phyloP scores from a whole-genome alignment of 208 protist species.

The Wallacemonas sp. region DNA sequence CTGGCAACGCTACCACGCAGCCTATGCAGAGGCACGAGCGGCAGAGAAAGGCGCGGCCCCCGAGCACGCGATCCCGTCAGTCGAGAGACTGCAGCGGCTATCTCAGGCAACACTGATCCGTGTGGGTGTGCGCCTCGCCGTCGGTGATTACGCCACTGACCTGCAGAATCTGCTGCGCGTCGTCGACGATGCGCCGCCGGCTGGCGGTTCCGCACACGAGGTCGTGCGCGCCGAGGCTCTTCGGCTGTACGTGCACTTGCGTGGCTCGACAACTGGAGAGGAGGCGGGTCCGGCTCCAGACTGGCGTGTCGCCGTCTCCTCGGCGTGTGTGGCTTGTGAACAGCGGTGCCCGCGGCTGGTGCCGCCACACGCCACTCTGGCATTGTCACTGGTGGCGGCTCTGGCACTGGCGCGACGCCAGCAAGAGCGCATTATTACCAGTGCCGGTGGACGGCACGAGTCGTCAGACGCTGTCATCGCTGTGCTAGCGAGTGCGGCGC shows the following conservation, averaged over 20 bases:
- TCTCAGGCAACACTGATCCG: neutral
- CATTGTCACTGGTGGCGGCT: neutral
- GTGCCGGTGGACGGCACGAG: too few relatives aligned
- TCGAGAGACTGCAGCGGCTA: neutral
- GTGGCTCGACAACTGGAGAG: too few relatives aligned
- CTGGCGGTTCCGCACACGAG: neutral
- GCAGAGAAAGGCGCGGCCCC: too few relatives aligned
- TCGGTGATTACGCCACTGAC: neutral
- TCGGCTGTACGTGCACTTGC: neutral
- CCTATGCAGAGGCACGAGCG: too few relatives aligned
- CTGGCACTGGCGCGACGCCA: neutral
- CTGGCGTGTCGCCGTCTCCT: neutral
- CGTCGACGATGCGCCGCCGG: neutral
- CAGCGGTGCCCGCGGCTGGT: neutral
- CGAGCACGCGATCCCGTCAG: too few relatives aligned
- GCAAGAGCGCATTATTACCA: too few relatives aligned
- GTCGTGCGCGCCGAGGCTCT: neutral
- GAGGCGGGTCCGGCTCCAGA: too few relatives aligned
- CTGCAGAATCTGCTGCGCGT: neutral
- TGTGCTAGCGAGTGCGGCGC: conserved; percentile 18
- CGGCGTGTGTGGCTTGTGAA: neutral
- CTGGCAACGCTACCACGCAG: too few relatives aligned
- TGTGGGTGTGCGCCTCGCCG: conserved; percentile 3
- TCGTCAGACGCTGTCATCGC: neutral
- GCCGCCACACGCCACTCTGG: neutral